Conservation (phyloP, 2,329 filamentous ascomycete genomes). For the Microcyclospora pomicola region DNA sequence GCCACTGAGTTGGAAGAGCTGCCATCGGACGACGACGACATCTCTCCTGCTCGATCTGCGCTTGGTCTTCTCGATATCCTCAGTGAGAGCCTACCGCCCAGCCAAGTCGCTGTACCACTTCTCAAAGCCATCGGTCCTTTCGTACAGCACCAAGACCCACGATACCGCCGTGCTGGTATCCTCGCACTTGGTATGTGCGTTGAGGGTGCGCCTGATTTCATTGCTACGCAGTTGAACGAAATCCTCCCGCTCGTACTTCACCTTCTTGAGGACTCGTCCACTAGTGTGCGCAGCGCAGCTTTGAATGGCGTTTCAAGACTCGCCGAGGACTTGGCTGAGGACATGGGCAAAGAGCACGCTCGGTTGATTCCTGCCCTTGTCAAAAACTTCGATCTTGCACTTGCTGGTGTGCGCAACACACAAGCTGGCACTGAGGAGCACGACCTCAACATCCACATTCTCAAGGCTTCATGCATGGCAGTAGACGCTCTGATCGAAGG, state of each 20-base stretch:
- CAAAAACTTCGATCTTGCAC: slow-evolving; percentile 76
- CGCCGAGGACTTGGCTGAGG: slow-evolving; percentile 84
- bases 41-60: slow-evolving; percentile 72
- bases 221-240: slow-evolving; percentile 76
- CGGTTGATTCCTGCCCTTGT: slow-evolving; percentile 71
- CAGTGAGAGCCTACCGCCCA: slow-evolving; percentile 74
- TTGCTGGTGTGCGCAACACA: slow-evolving; percentile 47
- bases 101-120: slow-evolving; percentile 85
- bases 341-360: slow-evolving; percentile 74
- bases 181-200: slow-evolving; percentile 86
- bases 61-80: slow-evolving; percentile 81
- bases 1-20: slow-evolving; percentile 76
- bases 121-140: slow-evolving; percentile 76
- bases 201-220: slow-evolving; percentile 93
- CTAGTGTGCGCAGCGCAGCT: slow-evolving; percentile 72
- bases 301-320: slow-evolving; percentile 78
- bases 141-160: slow-evolving; percentile 58
- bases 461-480: slow-evolving; percentile 79
- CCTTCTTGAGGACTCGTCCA: slow-evolving; percentile 71
- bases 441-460: slow-evolving; percentile 69
- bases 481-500: slow-evolving; percentile 85
- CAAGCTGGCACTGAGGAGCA: slow-evolving; percentile 31
- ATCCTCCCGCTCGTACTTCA: slow-evolving; percentile 76
- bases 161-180: slow-evolving; percentile 79
- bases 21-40: slow-evolving; percentile 60